These are phyloP conservation scores for Logfia minima DNA, from an alignment of 129 eudicot genomes.

Conservation along the genomic window DNA sequence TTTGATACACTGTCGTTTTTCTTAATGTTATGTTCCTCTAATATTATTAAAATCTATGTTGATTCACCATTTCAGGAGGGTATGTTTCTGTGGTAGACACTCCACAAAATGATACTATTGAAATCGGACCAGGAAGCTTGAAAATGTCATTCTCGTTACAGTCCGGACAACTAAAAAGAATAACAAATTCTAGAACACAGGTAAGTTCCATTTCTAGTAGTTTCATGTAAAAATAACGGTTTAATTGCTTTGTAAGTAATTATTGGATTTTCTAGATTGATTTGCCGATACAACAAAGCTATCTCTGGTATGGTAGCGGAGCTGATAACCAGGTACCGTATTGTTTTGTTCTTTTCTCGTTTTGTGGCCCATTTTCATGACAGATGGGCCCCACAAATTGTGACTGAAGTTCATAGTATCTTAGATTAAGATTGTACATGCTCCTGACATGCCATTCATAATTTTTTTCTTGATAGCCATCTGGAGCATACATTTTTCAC, in stretches of 20 bases:
- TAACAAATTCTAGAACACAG: slow-evolving; percentile 61
- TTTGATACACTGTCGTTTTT: not conserved
- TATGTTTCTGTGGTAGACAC: slow-evolving; percentile 30
- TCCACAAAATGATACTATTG: slow-evolving; percentile 49
- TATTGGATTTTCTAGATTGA: slow-evolving; percentile 51
- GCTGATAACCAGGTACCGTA: slow-evolving; percentile 46
- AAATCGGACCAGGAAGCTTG: slow-evolving; percentile 79
- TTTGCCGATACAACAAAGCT: slow-evolving; percentile 83
- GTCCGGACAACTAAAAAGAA: slow-evolving; percentile 67
- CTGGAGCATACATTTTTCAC: slow-evolving; percentile 91
- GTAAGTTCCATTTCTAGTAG: slow-evolving; percentile 35
- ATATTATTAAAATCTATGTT: not conserved
- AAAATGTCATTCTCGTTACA: slow-evolving; percentile 74
- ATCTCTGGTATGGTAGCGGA: slow-evolving; percentile 73
- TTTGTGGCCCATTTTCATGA: slow-evolving; percentile 11
- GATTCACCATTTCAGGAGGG: slow-evolving; percentile 39
- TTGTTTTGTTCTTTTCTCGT: not conserved
- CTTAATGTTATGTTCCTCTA: not conserved
- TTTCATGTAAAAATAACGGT: not conserved
- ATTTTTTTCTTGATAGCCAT: slow-evolving; percentile 43
- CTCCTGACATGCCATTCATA: slow-evolving; percentile 8
- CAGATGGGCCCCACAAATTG: slow-evolving; percentile 8
- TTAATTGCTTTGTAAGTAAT: not conserved
- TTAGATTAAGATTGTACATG: not conserved
- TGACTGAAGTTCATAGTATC: not conserved